Evolutionary conservation across 225 moss, liverwort and hornwort species (phyloP).

Genomic region (Marchantia paleacea): DNA sequence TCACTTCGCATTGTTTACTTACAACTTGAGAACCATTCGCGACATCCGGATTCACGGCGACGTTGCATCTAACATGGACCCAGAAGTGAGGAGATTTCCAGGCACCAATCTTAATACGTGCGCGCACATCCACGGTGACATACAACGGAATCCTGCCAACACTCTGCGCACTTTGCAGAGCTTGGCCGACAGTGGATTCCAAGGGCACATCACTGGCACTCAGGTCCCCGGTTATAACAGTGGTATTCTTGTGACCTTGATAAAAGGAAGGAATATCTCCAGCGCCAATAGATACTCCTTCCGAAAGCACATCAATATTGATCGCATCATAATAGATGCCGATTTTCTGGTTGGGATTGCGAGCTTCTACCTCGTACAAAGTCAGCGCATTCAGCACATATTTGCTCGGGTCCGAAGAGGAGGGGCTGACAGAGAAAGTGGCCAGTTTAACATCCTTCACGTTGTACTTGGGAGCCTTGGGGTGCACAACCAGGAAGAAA

Average conservation of each 20-base stretch:
- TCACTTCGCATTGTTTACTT: conserved; percentile 53
- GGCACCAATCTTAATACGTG: conserved; percentile 57
- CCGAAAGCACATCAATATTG: conserved; percentile 47
- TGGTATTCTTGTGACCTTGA: conserved; percentile 53
- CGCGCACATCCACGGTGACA: conserved; percentile 47
- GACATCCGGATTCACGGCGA: conserved; percentile 35
- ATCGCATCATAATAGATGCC: conserved; percentile 64
- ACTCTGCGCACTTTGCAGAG: conserved; percentile 40
- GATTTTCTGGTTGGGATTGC: conserved; percentile 70
- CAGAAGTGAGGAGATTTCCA: conserved; percentile 52
- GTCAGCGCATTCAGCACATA: conserved; percentile 49
- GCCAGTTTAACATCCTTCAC: conserved; percentile 27
- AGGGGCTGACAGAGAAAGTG: conserved; percentile 7
- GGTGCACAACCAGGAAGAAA: conserved; percentile 38
- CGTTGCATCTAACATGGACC: conserved; percentile 49
- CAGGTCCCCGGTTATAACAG: conserved; percentile 40
- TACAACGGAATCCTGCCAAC: conserved; percentile 40
- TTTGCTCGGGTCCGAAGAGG: background rate
- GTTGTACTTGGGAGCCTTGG: conserved; percentile 36
- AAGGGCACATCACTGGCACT: conserved; percentile 44
- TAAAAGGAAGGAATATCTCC: conserved; percentile 47
- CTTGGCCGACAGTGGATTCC: conserved; percentile 34
- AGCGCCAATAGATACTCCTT: conserved; percentile 44
- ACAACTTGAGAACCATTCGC: conserved; percentile 41
- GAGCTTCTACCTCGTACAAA: conserved; percentile 31